Evolutionary conservation across 2,329 filamentous ascomycete species (phyloP).

Genomic region (Aspergillus pseudoterreus): DNA sequence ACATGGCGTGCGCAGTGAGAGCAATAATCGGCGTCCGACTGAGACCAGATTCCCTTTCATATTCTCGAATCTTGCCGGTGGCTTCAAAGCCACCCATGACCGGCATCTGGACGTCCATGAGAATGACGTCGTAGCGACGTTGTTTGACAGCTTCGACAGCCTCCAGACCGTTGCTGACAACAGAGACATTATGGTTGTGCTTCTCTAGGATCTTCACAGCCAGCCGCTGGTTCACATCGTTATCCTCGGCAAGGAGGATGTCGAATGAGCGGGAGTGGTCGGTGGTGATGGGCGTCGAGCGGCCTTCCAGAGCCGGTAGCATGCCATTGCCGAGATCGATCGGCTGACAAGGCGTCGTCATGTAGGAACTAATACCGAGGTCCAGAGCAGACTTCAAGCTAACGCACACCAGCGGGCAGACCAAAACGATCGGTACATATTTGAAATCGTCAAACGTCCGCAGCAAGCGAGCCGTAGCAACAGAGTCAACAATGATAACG

Average conservation of each 20-base stretch:
- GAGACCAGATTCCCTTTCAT: slow-evolving; percentile 75
- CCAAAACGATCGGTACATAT: slow-evolving; percentile 90
- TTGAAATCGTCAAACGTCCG: slow-evolving; percentile 92
- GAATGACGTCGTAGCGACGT: slow-evolving; percentile 89
- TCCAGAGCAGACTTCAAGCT: slow-evolving; percentile 91
- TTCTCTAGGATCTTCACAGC: slow-evolving; percentile 97
- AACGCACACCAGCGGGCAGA: slow-evolving; percentile 85
- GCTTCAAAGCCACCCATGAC: slow-evolving; percentile 99
- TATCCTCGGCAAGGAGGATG: slow-evolving; percentile 93
- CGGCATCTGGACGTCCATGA: slow-evolving; percentile 99
- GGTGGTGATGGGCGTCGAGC: slow-evolving; percentile 83
- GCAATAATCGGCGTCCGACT: slow-evolving; percentile 93
- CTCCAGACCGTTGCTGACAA: slow-evolving; percentile 92
- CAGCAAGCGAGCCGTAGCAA: slow-evolving; percentile 80
- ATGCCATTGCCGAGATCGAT: slow-evolving; percentile 96
- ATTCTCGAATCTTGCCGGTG: slow-evolving; percentile 93
- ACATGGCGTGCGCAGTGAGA: slow-evolving; percentile 95
- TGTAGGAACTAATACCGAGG: slow-evolving; percentile 96
- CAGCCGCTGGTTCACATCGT: slow-evolving; percentile 91
- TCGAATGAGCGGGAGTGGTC: slow-evolving; percentile 95
- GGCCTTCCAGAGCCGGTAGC: slow-evolving; percentile 89
- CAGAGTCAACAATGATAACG: slow-evolving; percentile 92
- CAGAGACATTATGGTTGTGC: slow-evolving; percentile 67
- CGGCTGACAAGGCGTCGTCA: slow-evolving; percentile 92
- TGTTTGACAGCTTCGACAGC: slow-evolving; percentile 89